Conservation (phyloP, 2,329 filamentous ascomycete genomes). For the Botrytis squamosa region DNA sequence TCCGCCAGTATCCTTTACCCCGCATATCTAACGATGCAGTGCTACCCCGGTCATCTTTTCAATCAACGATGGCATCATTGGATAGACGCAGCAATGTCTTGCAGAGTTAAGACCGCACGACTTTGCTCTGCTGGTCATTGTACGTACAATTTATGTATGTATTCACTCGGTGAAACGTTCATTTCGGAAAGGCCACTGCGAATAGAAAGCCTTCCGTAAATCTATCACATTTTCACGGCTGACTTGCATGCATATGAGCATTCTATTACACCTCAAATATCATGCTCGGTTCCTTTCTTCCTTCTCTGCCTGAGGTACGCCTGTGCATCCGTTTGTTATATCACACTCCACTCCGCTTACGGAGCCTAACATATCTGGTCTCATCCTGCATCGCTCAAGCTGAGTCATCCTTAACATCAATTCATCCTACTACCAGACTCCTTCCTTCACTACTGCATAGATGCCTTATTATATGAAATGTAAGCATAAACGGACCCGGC, state of each 20-base stretch:
- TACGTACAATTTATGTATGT: slow-evolving; percentile 6
- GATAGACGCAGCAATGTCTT: slow-evolving; percentile 18
- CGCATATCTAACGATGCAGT: slow-evolving; percentile 16
- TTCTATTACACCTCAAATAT: neutral
- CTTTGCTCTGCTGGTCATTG: neutral
- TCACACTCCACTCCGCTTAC: slow-evolving; percentile 7
- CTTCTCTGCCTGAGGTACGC: neutral
- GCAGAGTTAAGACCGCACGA: slow-evolving; percentile 7
- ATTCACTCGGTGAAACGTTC: slow-evolving; percentile 1
- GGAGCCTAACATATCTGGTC: neutral
- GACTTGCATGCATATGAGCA: slow-evolving; percentile 16
- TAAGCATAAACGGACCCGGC: slow-evolving; percentile 7
- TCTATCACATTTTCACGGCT: slow-evolving; percentile 15
- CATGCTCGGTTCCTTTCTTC: neutral
- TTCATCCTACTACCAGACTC: neutral
- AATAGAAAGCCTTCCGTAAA: neutral
- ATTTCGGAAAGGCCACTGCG: neutral
- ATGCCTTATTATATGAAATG: neutral
- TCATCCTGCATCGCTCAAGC: neutral
- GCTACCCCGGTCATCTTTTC: neutral
- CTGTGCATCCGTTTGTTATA: neutral
- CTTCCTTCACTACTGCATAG: neutral
- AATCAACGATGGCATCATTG: neutral
- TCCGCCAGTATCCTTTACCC: slow-evolving; percentile 3
- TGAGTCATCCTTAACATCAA: neutral